Conservation (phyloP, 129 eudicot species). For the Arctium minus region DNA sequence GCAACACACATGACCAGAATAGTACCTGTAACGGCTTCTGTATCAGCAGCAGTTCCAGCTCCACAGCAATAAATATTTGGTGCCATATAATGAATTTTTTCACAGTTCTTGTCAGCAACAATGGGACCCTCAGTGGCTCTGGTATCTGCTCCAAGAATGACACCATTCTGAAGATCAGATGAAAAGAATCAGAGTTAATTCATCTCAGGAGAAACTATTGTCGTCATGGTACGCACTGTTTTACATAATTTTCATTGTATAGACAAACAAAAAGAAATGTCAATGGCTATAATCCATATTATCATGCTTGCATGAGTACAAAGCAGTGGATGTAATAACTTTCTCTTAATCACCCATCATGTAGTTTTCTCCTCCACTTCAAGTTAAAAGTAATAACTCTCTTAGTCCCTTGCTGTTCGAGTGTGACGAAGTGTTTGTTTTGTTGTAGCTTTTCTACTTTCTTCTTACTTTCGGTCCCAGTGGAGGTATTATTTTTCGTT, state of each 20-base stretch:
- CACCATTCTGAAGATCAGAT: conserved; percentile 69
- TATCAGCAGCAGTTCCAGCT: conserved; percentile 99
- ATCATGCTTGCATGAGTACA: background rate
- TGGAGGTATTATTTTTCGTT: too few relatives aligned
- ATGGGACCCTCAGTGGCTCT: conserved; percentile 99
- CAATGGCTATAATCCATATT: background rate
- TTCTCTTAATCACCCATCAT: background rate
- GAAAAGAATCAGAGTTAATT: conserved; percentile 2
- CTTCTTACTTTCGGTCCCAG: too few relatives aligned
- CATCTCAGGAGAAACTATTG: background rate
- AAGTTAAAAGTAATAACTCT: background rate
- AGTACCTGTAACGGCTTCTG: conserved; percentile 93
- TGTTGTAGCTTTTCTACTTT: too few relatives aligned
- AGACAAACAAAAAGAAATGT: background rate
- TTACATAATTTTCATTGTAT: background rate
- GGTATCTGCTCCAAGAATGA: conserved; percentile 94
- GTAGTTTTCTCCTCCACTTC: background rate
- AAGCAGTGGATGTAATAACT: background rate
- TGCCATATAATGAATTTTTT: conserved; percentile 96
- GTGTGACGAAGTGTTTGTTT: too few relatives aligned
- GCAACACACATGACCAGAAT: background rate
- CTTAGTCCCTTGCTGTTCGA: background rate
- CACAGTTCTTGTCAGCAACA: conserved; percentile 96
- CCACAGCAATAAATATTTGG: conserved; percentile 98
- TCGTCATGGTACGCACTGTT: background rate